phyloP scores from a whole-genome alignment of 75 land plant species.

The Ceratopteris richardii region DNA sequence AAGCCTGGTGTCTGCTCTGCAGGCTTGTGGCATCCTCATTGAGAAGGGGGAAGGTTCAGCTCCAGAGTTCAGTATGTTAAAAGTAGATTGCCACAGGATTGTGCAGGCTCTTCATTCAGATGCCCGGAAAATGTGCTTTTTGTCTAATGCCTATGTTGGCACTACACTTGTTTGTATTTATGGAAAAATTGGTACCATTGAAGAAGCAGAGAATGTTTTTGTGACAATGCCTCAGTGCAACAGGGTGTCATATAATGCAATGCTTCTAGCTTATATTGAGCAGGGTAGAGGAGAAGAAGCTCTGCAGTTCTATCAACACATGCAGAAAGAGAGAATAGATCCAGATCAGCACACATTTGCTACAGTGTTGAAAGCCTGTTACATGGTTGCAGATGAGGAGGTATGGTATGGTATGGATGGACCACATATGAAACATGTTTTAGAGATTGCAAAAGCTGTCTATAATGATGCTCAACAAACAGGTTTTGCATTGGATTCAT shows the following conservation, averaged over 20 bases:
- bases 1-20: conserved; percentile 11
- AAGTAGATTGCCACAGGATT: neutral
- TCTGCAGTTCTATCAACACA: conserved; percentile 26
- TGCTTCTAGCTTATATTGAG: neutral
- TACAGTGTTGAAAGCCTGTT: conserved; percentile 25
- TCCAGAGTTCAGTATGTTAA: neutral
- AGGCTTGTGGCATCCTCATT: conserved; percentile 12
- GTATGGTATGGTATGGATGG: neutral
- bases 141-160: neutral
- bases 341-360: conserved; percentile 42
- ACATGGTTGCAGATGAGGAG: conserved; percentile 13
- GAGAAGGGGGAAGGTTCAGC: neutral
- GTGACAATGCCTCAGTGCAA: neutral
- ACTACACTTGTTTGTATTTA: conserved; percentile 2
- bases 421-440: neutral
- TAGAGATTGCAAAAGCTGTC: neutral
- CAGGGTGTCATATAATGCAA: neutral
- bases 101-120: conserved; percentile 1
- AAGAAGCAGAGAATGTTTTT: neutral
- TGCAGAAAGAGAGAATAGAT: conserved; percentile 23
- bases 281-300: conserved; percentile 13
- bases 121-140: neutral
- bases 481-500: neutral
- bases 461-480: neutral
- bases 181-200: neutral